Conservation (phyloP, 2,329 filamentous ascomycete species). For the Nigrospora osmanthi region DNA sequence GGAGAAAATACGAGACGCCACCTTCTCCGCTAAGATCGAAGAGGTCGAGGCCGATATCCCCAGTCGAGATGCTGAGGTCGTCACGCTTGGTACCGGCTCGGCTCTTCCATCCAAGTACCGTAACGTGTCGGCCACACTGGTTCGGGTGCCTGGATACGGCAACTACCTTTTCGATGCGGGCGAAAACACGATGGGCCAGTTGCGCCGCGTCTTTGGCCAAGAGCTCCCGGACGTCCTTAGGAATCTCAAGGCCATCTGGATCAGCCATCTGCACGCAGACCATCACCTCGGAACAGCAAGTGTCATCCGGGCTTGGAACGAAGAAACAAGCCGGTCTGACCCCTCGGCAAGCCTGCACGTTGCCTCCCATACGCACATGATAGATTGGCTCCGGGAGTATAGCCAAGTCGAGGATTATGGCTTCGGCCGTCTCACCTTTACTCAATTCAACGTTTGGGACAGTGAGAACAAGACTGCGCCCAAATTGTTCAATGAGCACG, state of each 20-base stretch:
- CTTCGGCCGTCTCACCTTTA: constrained; percentile 38
- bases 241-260: constrained; percentile 77
- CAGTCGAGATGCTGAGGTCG: constrained; percentile 70
- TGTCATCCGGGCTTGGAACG: constrained; percentile 77
- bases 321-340: constrained; percentile 32
- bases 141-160: constrained; percentile 78
- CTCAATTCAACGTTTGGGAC: constrained; percentile 2
- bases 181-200: constrained; percentile 84
- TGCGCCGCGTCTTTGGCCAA: constrained; percentile 63
- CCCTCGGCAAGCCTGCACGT: constrained; percentile 47
- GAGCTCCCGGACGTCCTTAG: constrained; percentile 66
- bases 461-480: constrained; percentile 5
- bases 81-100: constrained; percentile 85
- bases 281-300: constrained; percentile 83
- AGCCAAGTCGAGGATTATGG: constrained; percentile 70
- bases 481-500: constrained; percentile 22
- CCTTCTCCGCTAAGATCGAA: constrained; percentile 26
- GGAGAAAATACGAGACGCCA: constrained; percentile 13
- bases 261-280: constrained; percentile 93
- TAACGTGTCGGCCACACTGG: constrained; percentile 83
- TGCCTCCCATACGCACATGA: constrained; percentile 64
- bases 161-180: constrained; percentile 87
- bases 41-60: constrained; percentile 57
- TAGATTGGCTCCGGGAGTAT: constrained; percentile 73
- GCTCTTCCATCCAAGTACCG: constrained; percentile 86